Evolutionary conservation across 495 filamentous ascomycete species (phyloP), one percentile per base, ranked within the genome.

Genomic region (Aspergillus leporis): DNA sequence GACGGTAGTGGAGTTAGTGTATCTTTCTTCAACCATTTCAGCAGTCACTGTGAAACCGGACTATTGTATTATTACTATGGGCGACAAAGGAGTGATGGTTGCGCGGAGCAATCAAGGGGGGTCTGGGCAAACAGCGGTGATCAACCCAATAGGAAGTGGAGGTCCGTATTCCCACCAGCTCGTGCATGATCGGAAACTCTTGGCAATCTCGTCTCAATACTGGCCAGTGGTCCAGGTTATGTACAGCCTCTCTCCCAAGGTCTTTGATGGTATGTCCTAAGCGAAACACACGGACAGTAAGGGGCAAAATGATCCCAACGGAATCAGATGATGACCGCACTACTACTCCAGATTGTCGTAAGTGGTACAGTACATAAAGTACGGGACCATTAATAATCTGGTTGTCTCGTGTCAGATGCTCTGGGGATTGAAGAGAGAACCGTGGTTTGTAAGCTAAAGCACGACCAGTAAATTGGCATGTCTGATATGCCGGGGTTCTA

Each of bases 101-200:
- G 34, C 8, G n/a, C 7, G 4, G 41, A 19, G 41, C 6, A 45
- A 18, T 18, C 41, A 52, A 52, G 31, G 50, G n/a, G 50, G 50
- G 30, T 38, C 30, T 36, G 34, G 50, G 50, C n/a, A 36, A 22
- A 36, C 16, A 36, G 50, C n/a, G 50, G 30, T 21, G 52, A 43
- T 45, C 52, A 54, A 41, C 34, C 23, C 52, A 28, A 54, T 54
- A 45, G 36, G 28, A 41, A 45, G 52, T 45, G 36, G 52, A 30
- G 51, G 22, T 19, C 10, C 5, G 31, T 5, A 32, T 32, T 32
- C 31, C 31, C 31, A 32, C 5, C 31, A 32, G 31, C 31, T 12
- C 53, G 30, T 32, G 25, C 43, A 48, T 48, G 53, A 19, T 48
- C 53, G 43, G 25, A 25, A 19, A n/a, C n/a, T 56, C 53, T 56